Percentiles rank a stretch among this genome's conserved stretches.
Evolutionary conservation across 345 rosid species (phyloP).

Genomic region (Populus nigra): DNA sequence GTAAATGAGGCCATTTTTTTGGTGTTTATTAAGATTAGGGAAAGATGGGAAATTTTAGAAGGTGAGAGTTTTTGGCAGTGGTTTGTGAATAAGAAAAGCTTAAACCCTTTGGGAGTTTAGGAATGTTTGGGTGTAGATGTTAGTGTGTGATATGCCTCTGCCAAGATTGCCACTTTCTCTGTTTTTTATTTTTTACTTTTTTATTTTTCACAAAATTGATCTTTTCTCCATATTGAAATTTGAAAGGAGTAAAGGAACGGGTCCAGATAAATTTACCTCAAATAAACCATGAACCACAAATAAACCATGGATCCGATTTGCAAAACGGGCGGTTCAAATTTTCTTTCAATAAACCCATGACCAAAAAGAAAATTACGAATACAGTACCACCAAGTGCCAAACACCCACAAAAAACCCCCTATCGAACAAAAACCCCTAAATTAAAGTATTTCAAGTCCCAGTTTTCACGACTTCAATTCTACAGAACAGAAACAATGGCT

Average conservation of each 20-base stretch:
- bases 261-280: no score
- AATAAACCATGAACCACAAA: no score
- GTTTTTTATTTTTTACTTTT: no score
- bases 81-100: not conserved
- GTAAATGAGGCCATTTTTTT: conserved; percentile 53
- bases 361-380: not conserved
- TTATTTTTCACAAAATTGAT: no score
- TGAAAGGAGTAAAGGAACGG: no score
- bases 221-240: no score
- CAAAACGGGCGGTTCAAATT: not conserved
- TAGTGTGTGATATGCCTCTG: no score
- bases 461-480: not conserved
- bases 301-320: not conserved
- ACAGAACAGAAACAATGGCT: conserved; percentile 44
- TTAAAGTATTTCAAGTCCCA: not conserved
- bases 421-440: not conserved
- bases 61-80: not conserved
- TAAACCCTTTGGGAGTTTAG: not conserved
- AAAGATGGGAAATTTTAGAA: not conserved
- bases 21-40: not conserved
- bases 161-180: no score
- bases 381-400: not conserved
- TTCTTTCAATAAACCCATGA: not conserved
- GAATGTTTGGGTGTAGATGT: not conserved
- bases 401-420: not conserved